phyloP scores from a whole-genome alignment of 306 rosid genomes.

The Myrica gale region DNA sequence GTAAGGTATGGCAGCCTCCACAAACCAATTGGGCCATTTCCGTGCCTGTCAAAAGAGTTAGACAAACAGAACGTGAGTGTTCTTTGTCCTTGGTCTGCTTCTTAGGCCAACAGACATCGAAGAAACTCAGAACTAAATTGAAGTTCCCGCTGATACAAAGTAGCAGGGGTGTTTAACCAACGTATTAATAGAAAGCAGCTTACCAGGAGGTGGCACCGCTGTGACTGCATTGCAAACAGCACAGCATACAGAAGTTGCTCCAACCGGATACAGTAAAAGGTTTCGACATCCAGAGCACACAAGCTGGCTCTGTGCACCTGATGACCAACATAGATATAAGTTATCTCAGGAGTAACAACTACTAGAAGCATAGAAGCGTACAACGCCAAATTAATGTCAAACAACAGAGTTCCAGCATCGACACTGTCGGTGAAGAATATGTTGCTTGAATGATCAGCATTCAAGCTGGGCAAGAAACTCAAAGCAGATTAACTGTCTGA shows the following conservation, averaged over 20 bases:
- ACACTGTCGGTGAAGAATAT: neutral
- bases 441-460: constrained; percentile 3
- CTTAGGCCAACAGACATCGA: neutral
- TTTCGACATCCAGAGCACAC: constrained; percentile 97
- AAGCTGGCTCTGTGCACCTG: constrained; percentile 91
- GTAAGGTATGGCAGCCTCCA: constrained; percentile 96
- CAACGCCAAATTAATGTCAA: neutral
- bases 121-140: constrained; percentile 9
- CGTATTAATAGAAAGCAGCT: constrained; percentile 17
- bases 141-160: neutral
- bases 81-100: neutral
- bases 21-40: constrained; percentile 99
- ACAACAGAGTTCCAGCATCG: constrained; percentile 14
- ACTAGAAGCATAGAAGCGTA: neutral
- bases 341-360: constrained; percentile 7
- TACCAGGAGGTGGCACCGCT: constrained; percentile 94
- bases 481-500: neutral
- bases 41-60: constrained; percentile 56
- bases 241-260: constrained; percentile 96
- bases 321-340: constrained; percentile 23
- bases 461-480: constrained; percentile 8
- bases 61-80: constrained; percentile 6
- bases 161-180: neutral
- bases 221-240: constrained; percentile 99
- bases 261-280: constrained; percentile 84